Percentiles rank a stretch among this genome's conserved stretches.
Conservation (phyloP, 208 protist genomes). For the Lotmaria passim region DNA sequence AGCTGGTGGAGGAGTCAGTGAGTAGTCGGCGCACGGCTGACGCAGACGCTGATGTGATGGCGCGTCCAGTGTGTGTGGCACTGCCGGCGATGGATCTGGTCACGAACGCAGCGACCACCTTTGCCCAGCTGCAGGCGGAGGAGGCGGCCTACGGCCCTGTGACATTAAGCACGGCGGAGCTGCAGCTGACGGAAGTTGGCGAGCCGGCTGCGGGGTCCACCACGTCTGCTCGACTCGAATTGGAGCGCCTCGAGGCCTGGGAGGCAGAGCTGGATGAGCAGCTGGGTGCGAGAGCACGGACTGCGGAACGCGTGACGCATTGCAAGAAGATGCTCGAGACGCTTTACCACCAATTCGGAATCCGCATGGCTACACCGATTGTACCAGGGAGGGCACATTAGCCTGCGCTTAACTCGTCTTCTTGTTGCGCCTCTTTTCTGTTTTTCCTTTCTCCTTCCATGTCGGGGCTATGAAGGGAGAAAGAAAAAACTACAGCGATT, state of each 20-base stretch:
- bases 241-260: constrained; percentile 40
- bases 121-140: constrained; percentile 29
- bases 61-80: constrained; percentile 14
- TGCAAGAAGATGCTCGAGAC: constrained; percentile 27
- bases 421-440: no score
- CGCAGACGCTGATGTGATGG: not conserved
- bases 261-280: constrained; percentile 18
- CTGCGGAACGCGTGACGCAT: constrained; percentile 4
- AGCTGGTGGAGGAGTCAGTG: not conserved
- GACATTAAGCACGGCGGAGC: constrained; percentile 18
- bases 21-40: constrained; percentile 7
- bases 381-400: not conserved
- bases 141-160: constrained; percentile 22
- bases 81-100: constrained; percentile 36
- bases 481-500: not conserved
- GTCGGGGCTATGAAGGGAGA: not conserved
- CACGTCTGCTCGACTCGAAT: constrained; percentile 68
- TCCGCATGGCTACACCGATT: constrained; percentile 38
- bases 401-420: not conserved
- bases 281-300: constrained; percentile 11
- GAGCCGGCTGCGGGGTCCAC: constrained; percentile 47
- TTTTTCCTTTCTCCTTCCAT: no score
- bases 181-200: constrained; percentile 66
- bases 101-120: constrained; percentile 18
- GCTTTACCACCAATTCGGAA: constrained; percentile 34